Conservation (phyloP, 495 filamentous ascomycete genomes). For the Hyaloscypha bicolor region DNA sequence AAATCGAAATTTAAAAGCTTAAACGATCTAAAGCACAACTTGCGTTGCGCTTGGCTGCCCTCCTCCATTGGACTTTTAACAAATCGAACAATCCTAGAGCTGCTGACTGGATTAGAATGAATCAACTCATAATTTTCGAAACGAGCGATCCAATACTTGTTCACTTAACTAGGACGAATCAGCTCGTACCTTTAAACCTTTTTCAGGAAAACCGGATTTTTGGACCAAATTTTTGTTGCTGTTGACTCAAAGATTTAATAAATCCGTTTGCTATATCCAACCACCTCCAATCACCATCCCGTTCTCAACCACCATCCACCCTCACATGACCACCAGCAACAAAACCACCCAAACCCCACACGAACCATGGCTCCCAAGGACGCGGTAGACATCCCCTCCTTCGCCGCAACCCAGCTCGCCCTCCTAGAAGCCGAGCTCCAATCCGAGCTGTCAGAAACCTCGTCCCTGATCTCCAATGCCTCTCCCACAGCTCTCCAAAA, state of each 20-base stretch:
- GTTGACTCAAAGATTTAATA: neutral
- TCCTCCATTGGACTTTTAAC: too few species aligned
- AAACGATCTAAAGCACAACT: too few species aligned
- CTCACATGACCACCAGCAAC: constrained; percentile 20
- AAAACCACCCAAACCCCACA: constrained; percentile 3
- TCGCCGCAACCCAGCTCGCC: constrained; percentile 75
- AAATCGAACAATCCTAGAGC: too few species aligned
- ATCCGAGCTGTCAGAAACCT: constrained; percentile 75
- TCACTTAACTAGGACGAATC: too few species aligned
- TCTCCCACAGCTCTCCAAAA: constrained; percentile 77
- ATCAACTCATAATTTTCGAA: too few species aligned
- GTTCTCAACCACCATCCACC: neutral
- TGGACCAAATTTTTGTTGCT: neutral
- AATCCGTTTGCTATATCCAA: constrained; percentile 1
- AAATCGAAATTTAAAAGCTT: too few species aligned
- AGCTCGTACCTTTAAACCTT: too few species aligned
- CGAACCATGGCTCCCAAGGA: constrained; percentile 41
- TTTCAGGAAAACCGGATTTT: neutral
- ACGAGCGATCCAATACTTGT: too few species aligned
- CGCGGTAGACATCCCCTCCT: constrained; percentile 67
- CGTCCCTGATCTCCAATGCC: constrained; percentile 67
- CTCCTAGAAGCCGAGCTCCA: constrained; percentile 79
- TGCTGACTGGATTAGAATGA: too few species aligned
- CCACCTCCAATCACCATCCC: constrained; percentile 1
- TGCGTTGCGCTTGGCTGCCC: too few species aligned